Evolutionary conservation across 768 basidiomycete genomes (phyloP), one percentile per base, ranked within the genome.

Genomic region (Megacollybia marginata): DNA sequence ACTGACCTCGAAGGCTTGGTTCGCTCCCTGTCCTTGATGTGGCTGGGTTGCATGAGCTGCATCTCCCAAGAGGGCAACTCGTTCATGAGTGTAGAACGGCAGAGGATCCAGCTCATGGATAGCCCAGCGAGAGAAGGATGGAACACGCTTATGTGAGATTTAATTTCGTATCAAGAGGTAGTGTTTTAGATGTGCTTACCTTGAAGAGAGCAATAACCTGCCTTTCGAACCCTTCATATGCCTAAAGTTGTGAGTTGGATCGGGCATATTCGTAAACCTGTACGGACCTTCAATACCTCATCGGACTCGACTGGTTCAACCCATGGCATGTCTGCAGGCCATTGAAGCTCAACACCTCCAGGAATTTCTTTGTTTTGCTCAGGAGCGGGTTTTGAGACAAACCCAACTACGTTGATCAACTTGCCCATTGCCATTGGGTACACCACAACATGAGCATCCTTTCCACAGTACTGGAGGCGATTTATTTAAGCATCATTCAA

Each of bases 381-480:
- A 28, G 6, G 23, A 28, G 6, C 75, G 52, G 74, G 73, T 23
- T 68, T 65, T 16, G 73, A 60, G 28, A 64, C 69, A 56, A 83
- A 82, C 1, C 79, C 82, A 15, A 75, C 84, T 49, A 85, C 70
- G 55, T 85, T 88, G 55, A 88, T 66, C 52, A 72, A 63, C 54
- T 68, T 74, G 6, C 82, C 82, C 28, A 69, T 69, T 3, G 78
- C 68, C 12, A 87, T 78, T 0, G 82, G 76, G 59, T 87, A 86
- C 2, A 71, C 75, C 11, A 85, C 70, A 36, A 83, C 59, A 58
- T 78, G 78, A 72, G 11, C 82, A 82, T 42, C 80, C 59, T 59
- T 84, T 85, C 83, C 85, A 48, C 12, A 19, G 42, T 18, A 33
- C 10, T 35, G 42, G 15, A 2, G 38, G 16, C 46, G 42, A 45